phyloP scores from a whole-genome alignment of 116 monocot genomes.

The Trichopus zeylanicus region DNA sequence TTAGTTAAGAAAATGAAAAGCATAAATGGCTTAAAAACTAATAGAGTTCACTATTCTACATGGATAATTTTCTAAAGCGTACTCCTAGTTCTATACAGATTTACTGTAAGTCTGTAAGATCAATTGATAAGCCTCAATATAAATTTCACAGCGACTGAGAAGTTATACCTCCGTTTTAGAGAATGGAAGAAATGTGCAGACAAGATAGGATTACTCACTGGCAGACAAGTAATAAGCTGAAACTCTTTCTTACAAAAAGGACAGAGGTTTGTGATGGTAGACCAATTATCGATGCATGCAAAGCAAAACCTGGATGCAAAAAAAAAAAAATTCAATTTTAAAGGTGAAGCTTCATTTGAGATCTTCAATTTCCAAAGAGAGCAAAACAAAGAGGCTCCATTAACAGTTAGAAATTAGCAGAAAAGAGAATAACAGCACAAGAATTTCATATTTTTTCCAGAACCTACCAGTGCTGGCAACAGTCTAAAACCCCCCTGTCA shows the following conservation, averaged over 20 bases:
- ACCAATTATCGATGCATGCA: conserved; percentile 96
- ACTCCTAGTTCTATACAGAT: too few relatives aligned
- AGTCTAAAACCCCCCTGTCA: conserved; percentile 88
- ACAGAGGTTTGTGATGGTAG: conserved; percentile 88
- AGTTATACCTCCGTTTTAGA: too few relatives aligned
- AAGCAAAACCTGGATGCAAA: conserved; percentile 82
- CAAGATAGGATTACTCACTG: conserved; percentile 34
- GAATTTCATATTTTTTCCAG: background rate
- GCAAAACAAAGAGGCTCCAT: too few relatives aligned
- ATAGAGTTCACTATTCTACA: too few relatives aligned
- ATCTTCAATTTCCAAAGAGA: too few relatives aligned
- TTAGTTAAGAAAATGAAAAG: background rate
- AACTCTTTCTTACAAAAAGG: conserved; percentile 92
- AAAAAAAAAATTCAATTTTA: background rate
- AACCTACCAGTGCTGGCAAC: conserved; percentile 85
- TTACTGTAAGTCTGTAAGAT: too few relatives aligned
- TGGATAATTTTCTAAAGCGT: too few relatives aligned
- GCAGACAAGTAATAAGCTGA: conserved; percentile 78
- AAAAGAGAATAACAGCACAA: background rate
- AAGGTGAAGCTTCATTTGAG: background rate
- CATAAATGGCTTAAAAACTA: too few relatives aligned
- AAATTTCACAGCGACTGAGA: too few relatives aligned
- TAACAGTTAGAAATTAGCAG: background rate
- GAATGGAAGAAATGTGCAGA: background rate
- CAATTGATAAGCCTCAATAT: too few relatives aligned